Base-by-base conservation (phyloP, 805 yeast genomes). In the Candida saitoana region DNA sequence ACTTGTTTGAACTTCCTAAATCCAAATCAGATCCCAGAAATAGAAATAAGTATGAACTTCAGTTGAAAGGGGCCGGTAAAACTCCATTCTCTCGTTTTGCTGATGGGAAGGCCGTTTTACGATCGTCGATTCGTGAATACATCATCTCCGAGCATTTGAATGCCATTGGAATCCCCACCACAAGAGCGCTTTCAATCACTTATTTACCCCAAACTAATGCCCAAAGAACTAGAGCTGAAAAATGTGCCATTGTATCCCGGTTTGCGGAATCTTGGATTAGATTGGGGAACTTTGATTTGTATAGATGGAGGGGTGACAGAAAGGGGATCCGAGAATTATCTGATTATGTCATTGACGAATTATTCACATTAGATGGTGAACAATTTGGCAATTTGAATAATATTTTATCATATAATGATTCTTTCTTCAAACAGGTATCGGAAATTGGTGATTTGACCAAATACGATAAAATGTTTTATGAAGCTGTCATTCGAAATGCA, bases 31-130 rank as follows among this genome's bases (percentile, higher is more conserved):
- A 31, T 30, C 31, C 34, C 3, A 11, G 53, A 51, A 70, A 76
- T 16, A 60, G 74, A 4, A 50, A 54, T 18, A 59, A 62, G 27
- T 82, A 73, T 52, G 91, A 83, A 48, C 50, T 91, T 2, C 98
- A 91, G 63, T 63, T 91, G 48, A 91, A 91, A 65, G 99, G 99
- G 0, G 80, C 93, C 3, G 99, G 99, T 0, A 68, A 77, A 49
- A 91, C 98, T 0, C 96, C 98, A 1, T 91, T 75, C 59, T 85
- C 96, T 0, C 74, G 99, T 45, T 91, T 90, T 71, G 98, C 96
- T 0, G 99, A 91, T 63, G 99, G 99, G 3, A 88, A 87, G 56
- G 97, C 98, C 0, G 95, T 89, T 4, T 54, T 91, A 24, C 66
- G 96, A 46, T 88, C 97, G 2, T 82, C 95, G 36, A 79, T 93